These are phyloP conservation scores for Beauveria scarabaeidicola DNA, from an alignment of 2,329 filamentous ascomycete species.

Conservation along the genomic window DNA sequence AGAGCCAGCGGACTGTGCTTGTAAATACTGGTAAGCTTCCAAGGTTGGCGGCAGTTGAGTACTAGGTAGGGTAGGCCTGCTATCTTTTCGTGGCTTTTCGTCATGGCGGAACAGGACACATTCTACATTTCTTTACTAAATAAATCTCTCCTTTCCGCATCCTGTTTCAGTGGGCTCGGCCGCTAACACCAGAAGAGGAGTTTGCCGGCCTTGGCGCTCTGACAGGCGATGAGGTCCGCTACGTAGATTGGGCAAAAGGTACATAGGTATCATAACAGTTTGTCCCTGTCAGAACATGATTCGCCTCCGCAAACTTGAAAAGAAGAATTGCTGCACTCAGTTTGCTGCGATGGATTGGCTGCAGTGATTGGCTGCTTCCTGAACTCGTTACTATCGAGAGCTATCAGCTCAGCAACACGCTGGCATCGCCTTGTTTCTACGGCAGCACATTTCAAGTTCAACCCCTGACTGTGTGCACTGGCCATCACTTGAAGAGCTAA, in stretches of 20 bases:
- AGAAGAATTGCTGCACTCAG: background rate
- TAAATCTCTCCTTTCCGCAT: background rate
- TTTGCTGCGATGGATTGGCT: background rate
- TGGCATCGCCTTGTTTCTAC: background rate
- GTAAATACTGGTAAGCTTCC: background rate
- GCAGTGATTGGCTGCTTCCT: background rate
- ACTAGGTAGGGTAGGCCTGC: too few relatives aligned
- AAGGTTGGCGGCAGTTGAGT: background rate
- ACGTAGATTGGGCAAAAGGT: background rate
- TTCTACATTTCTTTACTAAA: background rate
- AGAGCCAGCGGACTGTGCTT: background rate
- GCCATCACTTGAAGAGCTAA: background rate
- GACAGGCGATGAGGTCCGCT: background rate
- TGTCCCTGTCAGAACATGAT: too few relatives aligned
- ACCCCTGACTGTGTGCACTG: background rate
- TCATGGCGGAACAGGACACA: slow-evolving; percentile 6
- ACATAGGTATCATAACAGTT: background rate
- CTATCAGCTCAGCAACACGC: background rate
- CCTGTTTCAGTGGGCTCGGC: background rate
- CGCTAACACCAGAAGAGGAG: background rate
- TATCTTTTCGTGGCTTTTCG: too few relatives aligned
- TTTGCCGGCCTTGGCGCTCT: background rate
- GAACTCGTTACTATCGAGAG: background rate
- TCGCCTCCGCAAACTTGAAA: background rate
- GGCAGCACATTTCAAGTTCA: background rate